A percentile compares a stretch with the other conserved stretches of the same genome.
Conservation (phyloP, 2,329 filamentous ascomycete species). For the Xylogone sp. region DNA sequence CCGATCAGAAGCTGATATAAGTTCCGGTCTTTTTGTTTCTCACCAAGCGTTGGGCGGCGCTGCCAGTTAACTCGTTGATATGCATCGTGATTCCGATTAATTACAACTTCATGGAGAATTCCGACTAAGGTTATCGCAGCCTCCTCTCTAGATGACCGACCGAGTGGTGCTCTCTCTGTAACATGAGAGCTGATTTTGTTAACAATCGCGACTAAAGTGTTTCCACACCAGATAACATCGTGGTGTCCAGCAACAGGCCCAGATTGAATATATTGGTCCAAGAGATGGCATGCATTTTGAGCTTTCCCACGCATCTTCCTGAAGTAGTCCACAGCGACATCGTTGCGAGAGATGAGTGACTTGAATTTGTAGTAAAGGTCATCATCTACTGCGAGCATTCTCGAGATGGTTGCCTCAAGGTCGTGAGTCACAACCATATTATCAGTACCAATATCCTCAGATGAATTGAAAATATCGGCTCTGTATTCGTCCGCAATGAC, state of each 20-base stretch:
- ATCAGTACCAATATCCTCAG: slow-evolving; percentile 13
- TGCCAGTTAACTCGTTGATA: slow-evolving; percentile 16
- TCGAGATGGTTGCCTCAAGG: slow-evolving; percentile 21
- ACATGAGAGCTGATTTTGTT: slow-evolving; percentile 17
- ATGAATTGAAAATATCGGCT: slow-evolving; percentile 16
- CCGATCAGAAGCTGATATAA: slow-evolving; percentile 24
- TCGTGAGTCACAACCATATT: slow-evolving; percentile 15
- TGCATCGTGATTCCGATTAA: slow-evolving; percentile 18
- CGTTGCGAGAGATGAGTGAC: slow-evolving; percentile 15
- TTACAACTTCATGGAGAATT: slow-evolving; percentile 21
- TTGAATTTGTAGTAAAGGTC: slow-evolving; percentile 19
- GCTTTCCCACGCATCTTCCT: slow-evolving; percentile 20
- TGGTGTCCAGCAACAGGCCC: slow-evolving; percentile 17
- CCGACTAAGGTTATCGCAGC: slow-evolving; percentile 19
- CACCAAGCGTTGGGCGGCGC: slow-evolving; percentile 16
- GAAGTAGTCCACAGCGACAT: slow-evolving; percentile 20
- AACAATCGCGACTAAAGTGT: slow-evolving; percentile 20
- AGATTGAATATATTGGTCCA: slow-evolving; percentile 19
- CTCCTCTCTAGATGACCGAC: slow-evolving; percentile 10
- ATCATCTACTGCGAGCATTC: slow-evolving; percentile 21
- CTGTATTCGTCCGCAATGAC: slow-evolving; percentile 17
- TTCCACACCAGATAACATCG: slow-evolving; percentile 22
- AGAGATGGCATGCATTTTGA: slow-evolving; percentile 8
- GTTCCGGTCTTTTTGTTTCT: slow-evolving; percentile 22
- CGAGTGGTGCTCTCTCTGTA: slow-evolving; percentile 14